Percentiles rank a stretch among this genome's conserved stretches.
phyloP scores from a whole-genome alignment of 805 yeast genomes.

The Saccharomycopsis sp. region DNA sequence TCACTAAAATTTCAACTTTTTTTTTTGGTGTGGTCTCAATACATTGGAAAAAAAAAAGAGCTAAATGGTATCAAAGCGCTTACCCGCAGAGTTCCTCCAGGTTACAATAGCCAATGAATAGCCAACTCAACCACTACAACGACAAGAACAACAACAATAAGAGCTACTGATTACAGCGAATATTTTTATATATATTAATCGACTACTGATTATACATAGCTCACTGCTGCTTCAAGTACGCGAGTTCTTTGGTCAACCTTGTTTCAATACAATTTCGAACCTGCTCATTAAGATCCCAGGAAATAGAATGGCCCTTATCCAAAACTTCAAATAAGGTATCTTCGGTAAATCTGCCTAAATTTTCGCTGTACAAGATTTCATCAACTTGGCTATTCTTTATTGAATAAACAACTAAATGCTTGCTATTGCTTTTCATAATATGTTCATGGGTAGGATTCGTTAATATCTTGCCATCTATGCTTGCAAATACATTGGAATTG shows the following conservation, averaged over 20 bases:
- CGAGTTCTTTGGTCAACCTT: neutral
- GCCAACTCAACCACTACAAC: too few species aligned
- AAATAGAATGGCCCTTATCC: neutral
- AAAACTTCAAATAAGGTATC: slow-evolving; percentile 4
- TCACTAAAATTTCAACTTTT: too few species aligned
- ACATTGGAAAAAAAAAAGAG: too few species aligned
- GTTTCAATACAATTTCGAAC: neutral
- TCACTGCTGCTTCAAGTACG: too few species aligned
- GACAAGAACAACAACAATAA: too few species aligned
- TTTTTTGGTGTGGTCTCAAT: too few species aligned
- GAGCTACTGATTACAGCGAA: too few species aligned
- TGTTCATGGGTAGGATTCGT: neutral
- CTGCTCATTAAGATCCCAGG: neutral
- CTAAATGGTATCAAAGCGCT: too few species aligned
- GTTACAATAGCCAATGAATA: too few species aligned
- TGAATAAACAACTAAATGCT: slow-evolving; percentile 18
- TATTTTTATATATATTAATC: too few species aligned
- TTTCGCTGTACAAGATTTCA: slow-evolving; percentile 14
- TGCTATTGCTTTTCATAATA: slow-evolving; percentile 5
- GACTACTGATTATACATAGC: too few species aligned
- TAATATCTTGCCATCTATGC: slow-evolving; percentile 1
- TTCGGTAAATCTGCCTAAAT: slow-evolving; percentile 13
- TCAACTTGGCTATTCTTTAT: slow-evolving; percentile 14
- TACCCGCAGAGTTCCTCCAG: too few species aligned
- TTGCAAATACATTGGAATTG: slow-evolving; percentile 11